phyloP scores from a whole-genome alignment of 257 asterid species.

The Petrea volubilis region DNA sequence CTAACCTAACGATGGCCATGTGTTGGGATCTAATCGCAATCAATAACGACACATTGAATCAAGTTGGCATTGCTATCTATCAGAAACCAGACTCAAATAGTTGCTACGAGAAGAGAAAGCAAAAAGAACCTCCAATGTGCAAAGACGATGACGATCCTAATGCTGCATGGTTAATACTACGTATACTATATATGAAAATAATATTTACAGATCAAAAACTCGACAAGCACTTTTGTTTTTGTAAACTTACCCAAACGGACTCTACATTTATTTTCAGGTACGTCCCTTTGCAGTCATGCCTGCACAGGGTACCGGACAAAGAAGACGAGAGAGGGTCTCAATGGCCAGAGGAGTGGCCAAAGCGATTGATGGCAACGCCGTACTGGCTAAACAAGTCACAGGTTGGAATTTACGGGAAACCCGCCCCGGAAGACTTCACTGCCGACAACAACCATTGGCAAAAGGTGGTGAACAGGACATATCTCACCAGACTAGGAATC shows the following conservation, averaged over 20 bases:
- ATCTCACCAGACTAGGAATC: constrained; percentile 68
- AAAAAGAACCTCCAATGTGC: constrained; percentile 66
- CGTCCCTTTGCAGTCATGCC: constrained; percentile 78
- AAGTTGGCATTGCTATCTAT: constrained; percentile 73
- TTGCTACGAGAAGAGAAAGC: constrained; percentile 69
- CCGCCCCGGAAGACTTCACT: constrained; percentile 75
- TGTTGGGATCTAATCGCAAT: constrained; percentile 87
- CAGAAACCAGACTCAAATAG: constrained; percentile 80
- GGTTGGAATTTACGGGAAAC: constrained; percentile 76
- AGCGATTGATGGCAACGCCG: constrained; percentile 59
- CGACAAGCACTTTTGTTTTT: too few relatives aligned
- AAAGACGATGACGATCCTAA: constrained; percentile 74
- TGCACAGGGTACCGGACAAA: constrained; percentile 59
- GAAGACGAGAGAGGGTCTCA: constrained; percentile 71
- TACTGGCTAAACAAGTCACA: constrained; percentile 77
- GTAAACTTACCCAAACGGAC: too few relatives aligned
- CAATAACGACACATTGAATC: constrained; percentile 65
- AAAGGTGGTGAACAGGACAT: constrained; percentile 50
- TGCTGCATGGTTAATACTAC: constrained; percentile 74
- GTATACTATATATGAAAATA: too few relatives aligned
- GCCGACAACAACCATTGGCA: constrained; percentile 79
- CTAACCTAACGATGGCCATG: constrained; percentile 73
- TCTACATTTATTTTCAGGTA: too few relatives aligned
- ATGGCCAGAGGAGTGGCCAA: constrained; percentile 97
- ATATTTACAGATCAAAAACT: too few relatives aligned